Conservation (phyloP, 148 eudicot species). For the Euryodendron excelsum region DNA sequence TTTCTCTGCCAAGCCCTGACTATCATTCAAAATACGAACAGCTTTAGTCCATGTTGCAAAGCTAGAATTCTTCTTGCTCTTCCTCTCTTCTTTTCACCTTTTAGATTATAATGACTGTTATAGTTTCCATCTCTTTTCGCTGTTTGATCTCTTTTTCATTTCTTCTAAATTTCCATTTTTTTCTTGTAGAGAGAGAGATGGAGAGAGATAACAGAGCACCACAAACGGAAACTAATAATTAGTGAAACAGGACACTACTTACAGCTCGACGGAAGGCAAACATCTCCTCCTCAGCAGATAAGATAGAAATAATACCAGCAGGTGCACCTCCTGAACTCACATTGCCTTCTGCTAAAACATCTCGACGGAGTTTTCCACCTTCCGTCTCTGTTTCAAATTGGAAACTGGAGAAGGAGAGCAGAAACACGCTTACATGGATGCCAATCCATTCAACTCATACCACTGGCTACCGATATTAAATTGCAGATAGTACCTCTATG, state of each 20-base stretch:
- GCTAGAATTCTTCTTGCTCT: background rate
- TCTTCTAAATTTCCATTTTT: too few relatives aligned
- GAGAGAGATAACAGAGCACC: background rate
- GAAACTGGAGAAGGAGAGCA: constrained; percentile 53
- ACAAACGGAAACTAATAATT: background rate
- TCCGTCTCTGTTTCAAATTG: constrained; percentile 97
- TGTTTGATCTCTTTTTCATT: background rate
- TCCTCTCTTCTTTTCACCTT: background rate
- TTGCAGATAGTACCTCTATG: background rate
- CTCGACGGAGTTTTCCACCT: constrained; percentile 77
- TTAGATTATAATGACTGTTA: background rate
- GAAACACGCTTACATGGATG: background rate
- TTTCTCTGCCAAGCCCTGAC: background rate
- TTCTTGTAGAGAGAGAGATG: background rate
- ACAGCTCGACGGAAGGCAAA: constrained; percentile 97
- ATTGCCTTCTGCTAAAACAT: constrained; percentile 78
- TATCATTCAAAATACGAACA: background rate
- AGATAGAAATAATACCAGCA: constrained; percentile 67
- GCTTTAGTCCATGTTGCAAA: background rate
- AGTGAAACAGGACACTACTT: constrained; percentile 24
- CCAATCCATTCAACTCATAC: background rate
- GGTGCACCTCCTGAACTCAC: constrained; percentile 66
- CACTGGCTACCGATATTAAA: background rate
- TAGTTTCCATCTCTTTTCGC: background rate
- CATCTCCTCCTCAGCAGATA: constrained; percentile 90